Percentiles rank a stretch among this genome's conserved stretches.
phyloP scores from a whole-genome alignment of 192 early-diverging fungal genomes.

The Allomyces macrogynus region DNA sequence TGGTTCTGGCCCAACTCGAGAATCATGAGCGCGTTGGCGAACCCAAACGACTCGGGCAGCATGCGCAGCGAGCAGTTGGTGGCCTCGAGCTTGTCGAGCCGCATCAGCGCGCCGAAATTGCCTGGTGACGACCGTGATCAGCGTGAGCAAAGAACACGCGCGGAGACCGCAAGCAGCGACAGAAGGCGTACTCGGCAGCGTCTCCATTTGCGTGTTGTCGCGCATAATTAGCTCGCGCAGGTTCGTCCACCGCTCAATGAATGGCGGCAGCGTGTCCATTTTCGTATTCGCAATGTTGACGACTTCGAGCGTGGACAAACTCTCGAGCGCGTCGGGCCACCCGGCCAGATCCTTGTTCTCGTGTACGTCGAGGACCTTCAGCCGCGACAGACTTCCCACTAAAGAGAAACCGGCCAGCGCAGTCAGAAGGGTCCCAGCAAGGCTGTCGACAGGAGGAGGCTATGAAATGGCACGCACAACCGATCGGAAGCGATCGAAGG shows the following conservation, averaged over 20 bases:
- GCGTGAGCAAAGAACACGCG: too few relatives aligned
- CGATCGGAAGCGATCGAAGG: neutral
- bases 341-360: slow-evolving; percentile 1
- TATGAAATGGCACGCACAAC: too few relatives aligned
- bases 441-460: too few relatives aligned
- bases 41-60: slow-evolving; percentile 6
- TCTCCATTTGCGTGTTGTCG: slow-evolving; percentile 8
- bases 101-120: slow-evolving; percentile 3
- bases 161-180: too few relatives aligned
- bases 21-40: neutral
- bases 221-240: slow-evolving; percentile 5
- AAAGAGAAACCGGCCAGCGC: too few relatives aligned
- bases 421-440: too few relatives aligned
- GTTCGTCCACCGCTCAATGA: slow-evolving; percentile 2
- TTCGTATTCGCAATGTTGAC: slow-evolving; percentile 5
- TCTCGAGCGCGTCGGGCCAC: neutral
- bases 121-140: neutral
- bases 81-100: slow-evolving; percentile 3
- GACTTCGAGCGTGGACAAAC: neutral
- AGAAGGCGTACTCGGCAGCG: slow-evolving; percentile 2
- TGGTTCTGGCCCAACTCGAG: slow-evolving; percentile 4
- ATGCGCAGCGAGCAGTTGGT: slow-evolving; percentile 3
- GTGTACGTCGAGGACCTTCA: neutral
- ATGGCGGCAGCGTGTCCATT: slow-evolving; percentile 1
- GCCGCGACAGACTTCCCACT: slow-evolving; percentile 1